These are phyloP conservation scores for Corymbia maculata DNA, from an alignment of 345 rosid genomes.

Conservation along the genomic window DNA sequence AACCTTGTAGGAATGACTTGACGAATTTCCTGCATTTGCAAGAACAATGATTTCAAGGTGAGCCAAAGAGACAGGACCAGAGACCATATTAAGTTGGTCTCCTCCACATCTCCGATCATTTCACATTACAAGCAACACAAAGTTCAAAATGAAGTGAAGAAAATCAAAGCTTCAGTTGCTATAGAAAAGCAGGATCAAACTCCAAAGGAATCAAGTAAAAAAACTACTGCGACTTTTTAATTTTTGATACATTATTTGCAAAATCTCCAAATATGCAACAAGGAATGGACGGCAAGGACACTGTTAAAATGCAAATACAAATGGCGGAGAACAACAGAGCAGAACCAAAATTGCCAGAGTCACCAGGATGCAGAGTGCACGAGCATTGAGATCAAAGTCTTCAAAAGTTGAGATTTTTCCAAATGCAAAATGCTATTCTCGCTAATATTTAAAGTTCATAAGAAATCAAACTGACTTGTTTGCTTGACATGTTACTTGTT, in stretches of 20 bases:
- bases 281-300: background rate
- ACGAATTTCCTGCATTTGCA: constrained; percentile 53
- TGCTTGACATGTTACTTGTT: background rate
- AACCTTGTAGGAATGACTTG: constrained; percentile 97
- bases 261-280: background rate
- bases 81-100: background rate
- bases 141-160: background rate
- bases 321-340: background rate
- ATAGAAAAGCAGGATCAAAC: background rate
- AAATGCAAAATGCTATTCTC: background rate
- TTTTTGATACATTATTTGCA: background rate
- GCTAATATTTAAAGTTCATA: background rate
- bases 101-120: background rate
- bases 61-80: background rate
- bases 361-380: background rate
- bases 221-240: background rate
- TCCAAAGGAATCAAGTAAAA: background rate
- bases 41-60: background rate
- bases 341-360: background rate
- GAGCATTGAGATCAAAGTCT: background rate
- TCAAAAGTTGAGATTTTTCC: background rate
- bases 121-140: background rate
- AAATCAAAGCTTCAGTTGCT: background rate
- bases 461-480: background rate
- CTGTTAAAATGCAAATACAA: background rate